Conservation (phyloP, 805 yeast genomes). For the Blastobotrys attinorum region DNA sequence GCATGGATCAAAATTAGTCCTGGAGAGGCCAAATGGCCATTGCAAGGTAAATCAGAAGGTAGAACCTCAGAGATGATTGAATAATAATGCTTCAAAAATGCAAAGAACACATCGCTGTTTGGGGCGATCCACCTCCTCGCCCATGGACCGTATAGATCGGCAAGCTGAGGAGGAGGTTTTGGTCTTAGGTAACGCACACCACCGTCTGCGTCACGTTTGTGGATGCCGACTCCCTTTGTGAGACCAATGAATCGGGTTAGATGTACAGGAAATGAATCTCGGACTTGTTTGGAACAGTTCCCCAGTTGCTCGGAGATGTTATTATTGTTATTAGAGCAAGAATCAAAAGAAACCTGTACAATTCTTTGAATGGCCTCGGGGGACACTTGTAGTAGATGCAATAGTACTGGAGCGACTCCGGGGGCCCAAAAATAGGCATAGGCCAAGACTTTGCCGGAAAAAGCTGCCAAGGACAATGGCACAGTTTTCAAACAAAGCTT, state of each 20-base stretch:
- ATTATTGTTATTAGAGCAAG: background rate
- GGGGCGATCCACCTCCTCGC: constrained; percentile 27
- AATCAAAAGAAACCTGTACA: constrained; percentile 7
- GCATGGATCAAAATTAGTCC: constrained; percentile 21
- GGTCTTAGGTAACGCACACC: background rate
- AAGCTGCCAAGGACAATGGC: constrained; percentile 52
- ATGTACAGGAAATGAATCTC: constrained; percentile 22
- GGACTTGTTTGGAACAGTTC: constrained; percentile 1
- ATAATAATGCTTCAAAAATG: constrained; percentile 37
- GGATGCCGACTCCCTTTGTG: constrained; percentile 4
- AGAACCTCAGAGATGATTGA: constrained; percentile 22
- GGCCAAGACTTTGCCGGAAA: constrained; percentile 65
- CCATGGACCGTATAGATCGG: constrained; percentile 30
- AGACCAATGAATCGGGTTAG: constrained; percentile 21
- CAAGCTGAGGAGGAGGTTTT: constrained; percentile 13
- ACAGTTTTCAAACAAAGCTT: constrained; percentile 43
- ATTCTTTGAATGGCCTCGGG: constrained; percentile 23
- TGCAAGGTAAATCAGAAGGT: constrained; percentile 13
- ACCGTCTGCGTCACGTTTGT: background rate
- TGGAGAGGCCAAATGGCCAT: constrained; percentile 19
- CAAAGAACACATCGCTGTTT: constrained; percentile 31
- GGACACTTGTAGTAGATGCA: constrained; percentile 24
- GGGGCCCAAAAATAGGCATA: constrained; percentile 50
- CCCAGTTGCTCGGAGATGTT: background rate
- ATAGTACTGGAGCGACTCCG: constrained; percentile 41